Conservation (phyloP, 345 rosid genomes). For the Eucalyptus virginea region DNA sequence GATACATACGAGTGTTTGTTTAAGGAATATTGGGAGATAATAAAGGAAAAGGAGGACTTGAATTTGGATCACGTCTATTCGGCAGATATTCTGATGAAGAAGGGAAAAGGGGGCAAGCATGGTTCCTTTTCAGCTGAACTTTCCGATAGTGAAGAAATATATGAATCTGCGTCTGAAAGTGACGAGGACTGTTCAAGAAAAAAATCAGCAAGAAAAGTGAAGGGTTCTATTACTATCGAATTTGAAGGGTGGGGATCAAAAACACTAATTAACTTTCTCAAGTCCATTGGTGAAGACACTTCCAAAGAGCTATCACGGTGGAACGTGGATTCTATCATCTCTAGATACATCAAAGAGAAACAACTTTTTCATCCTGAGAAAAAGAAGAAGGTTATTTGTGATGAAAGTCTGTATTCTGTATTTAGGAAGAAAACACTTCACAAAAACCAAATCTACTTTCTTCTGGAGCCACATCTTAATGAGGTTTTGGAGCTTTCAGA, state of each 20-base stretch:
- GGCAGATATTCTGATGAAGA: constrained; percentile 9
- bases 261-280: constrained; percentile 26
- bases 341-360: constrained; percentile 16
- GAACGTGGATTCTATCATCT: constrained; percentile 14
- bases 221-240: background rate
- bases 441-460: constrained; percentile 13
- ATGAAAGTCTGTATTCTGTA: constrained; percentile 23
- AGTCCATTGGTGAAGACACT: constrained; percentile 22
- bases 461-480: constrained; percentile 20
- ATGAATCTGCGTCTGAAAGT: constrained; percentile 2
- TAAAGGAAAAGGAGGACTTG: constrained; percentile 17
- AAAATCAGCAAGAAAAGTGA: background rate
- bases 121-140: background rate
- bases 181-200: background rate
- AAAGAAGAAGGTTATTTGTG: constrained; percentile 29
- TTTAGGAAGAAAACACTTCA: constrained; percentile 23
- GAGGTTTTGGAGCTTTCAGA: constrained; percentile 13
- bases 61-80: constrained; percentile 9
- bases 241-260: constrained; percentile 46
- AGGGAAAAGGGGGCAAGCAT: background rate
- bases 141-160: background rate
- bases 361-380: constrained; percentile 20
- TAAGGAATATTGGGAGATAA: constrained; percentile 36
- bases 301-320: constrained; percentile 12
- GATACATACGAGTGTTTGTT: constrained; percentile 22